A percentile compares a stretch with the other conserved stretches of the same genome.
Conservation (phyloP, 1,284 basidiomycete species). For the Cystobasidium slooffiae region DNA sequence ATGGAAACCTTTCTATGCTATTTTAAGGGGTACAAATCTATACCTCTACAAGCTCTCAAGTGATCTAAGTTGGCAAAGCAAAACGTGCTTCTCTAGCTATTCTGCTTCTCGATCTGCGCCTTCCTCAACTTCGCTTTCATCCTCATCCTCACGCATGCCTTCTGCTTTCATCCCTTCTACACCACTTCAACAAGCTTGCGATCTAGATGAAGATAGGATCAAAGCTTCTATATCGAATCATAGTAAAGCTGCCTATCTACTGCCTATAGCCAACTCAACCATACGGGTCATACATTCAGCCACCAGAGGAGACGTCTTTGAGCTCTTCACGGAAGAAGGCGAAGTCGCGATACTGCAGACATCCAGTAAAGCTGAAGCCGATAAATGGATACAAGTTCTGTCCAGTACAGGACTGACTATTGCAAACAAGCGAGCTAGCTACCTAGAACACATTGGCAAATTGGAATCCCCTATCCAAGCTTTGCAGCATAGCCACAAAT, state of each 20-base stretch:
- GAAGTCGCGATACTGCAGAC: conserved; percentile 78
- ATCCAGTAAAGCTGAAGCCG: conserved; percentile 68
- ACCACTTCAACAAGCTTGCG: background rate
- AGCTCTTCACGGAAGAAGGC: conserved; percentile 80
- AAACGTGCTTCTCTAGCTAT: conserved; percentile 28
- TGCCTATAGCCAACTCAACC: conserved; percentile 9
- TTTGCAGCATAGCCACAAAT: background rate
- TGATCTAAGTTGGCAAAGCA: conserved; percentile 63
- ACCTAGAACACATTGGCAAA: conserved; percentile 40
- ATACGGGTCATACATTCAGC: background rate
- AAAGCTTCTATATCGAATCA: background rate
- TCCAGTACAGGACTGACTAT: conserved; percentile 70
- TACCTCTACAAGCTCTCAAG: conserved; percentile 79
- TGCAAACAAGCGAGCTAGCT: conserved; percentile 71
- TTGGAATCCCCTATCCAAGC: background rate
- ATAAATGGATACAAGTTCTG: conserved; percentile 73
- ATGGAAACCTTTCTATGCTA: conserved; percentile 81
- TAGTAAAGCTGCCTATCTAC: conserved; percentile 6
- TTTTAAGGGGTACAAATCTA: conserved; percentile 76
- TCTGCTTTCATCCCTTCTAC: background rate
- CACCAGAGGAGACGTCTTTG: conserved; percentile 62
- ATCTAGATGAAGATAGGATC: conserved; percentile 1
- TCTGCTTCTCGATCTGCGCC: background rate
- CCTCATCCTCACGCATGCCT: conserved; percentile 4
- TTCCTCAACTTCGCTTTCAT: background rate